Conservation (phyloP, 2,329 filamentous ascomycete species). For the Colletotrichum plurivorum region DNA sequence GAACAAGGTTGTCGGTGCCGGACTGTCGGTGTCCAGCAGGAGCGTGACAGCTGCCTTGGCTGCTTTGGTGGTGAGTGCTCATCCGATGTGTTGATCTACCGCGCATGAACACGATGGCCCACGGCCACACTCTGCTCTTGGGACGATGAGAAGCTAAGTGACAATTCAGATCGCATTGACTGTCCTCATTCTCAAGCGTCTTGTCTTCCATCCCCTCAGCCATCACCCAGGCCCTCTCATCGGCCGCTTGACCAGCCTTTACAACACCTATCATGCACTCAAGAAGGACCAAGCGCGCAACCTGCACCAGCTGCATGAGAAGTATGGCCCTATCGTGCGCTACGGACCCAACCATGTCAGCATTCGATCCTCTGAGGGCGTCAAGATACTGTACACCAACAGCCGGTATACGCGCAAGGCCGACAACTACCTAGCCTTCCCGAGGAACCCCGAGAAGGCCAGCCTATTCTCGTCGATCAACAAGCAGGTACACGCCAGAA, state of each 20-base stretch:
- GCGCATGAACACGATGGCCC: not conserved
- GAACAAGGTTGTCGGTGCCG: slow-evolving; percentile 17
- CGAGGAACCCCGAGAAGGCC: slow-evolving; percentile 20
- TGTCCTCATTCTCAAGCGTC: not conserved
- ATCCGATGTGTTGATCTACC: not conserved
- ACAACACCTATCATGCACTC: slow-evolving; percentile 28
- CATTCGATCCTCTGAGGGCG: slow-evolving; percentile 16
- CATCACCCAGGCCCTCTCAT: slow-evolving; percentile 19
- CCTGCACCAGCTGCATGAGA: slow-evolving; percentile 14
- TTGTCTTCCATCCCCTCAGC: slow-evolving; percentile 12
- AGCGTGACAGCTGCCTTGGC: not conserved
- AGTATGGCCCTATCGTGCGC: slow-evolving; percentile 16
- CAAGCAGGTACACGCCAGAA: slow-evolving; percentile 28
- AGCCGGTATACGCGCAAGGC: slow-evolving; percentile 23
- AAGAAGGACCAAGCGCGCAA: slow-evolving; percentile 29
- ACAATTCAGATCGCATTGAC: not conserved
- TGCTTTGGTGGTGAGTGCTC: slow-evolving; percentile 10
- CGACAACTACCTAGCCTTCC: slow-evolving; percentile 23
- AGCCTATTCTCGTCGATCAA: slow-evolving; percentile 27
- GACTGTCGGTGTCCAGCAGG: not conserved
- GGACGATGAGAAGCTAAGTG: no score
- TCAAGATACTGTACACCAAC: slow-evolving; percentile 24
- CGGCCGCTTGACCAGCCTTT: slow-evolving; percentile 13
- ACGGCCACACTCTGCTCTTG: no score
- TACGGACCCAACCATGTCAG: slow-evolving; percentile 33